phyloP scores from a whole-genome alignment of 805 yeast genomes.

The Ogataea philodendri region DNA sequence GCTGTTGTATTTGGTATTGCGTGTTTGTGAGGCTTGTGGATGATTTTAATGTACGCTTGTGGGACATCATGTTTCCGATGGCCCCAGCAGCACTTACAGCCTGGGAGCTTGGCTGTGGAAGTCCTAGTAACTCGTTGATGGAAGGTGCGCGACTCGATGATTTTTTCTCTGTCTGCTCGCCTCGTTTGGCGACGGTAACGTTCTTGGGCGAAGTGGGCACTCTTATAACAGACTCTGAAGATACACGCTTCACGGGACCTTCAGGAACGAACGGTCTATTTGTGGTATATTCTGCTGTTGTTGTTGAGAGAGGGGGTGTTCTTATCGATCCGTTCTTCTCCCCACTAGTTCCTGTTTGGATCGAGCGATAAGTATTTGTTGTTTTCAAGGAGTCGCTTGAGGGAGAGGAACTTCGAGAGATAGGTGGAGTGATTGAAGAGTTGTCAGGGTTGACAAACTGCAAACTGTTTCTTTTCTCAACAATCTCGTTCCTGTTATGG shows the following conservation, averaged over 20 bases:
- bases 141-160: conserved; percentile 24
- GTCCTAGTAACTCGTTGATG: conserved; percentile 27
- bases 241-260: conserved; percentile 1
- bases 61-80: conserved; percentile 32
- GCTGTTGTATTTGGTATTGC: conserved; percentile 28
- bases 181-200: conserved; percentile 5
- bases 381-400: conserved; percentile 21
- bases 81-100: conserved; percentile 38
- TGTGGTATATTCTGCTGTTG: conserved; percentile 11
- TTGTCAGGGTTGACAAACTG: conserved; percentile 28
- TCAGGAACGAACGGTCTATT: conserved; percentile 3
- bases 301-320: conserved; percentile 22
- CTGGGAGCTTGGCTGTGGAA: conserved; percentile 33
- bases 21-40: conserved; percentile 16
- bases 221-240: conserved; percentile 4
- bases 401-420: conserved; percentile 24
- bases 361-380: conserved; percentile 20
- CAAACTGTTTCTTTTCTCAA: conserved; percentile 26
- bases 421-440: conserved; percentile 25
- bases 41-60: conserved; percentile 27
- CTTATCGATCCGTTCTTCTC: conserved; percentile 10
- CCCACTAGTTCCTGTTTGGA: conserved; percentile 9
- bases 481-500: conserved; percentile 35
- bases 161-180: conserved; percentile 11
- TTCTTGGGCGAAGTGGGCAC: conserved; percentile 1